These are phyloP conservation scores for Teunomyces panamensis DNA, from an alignment of 805 yeast species.

Conservation along the genomic window DNA sequence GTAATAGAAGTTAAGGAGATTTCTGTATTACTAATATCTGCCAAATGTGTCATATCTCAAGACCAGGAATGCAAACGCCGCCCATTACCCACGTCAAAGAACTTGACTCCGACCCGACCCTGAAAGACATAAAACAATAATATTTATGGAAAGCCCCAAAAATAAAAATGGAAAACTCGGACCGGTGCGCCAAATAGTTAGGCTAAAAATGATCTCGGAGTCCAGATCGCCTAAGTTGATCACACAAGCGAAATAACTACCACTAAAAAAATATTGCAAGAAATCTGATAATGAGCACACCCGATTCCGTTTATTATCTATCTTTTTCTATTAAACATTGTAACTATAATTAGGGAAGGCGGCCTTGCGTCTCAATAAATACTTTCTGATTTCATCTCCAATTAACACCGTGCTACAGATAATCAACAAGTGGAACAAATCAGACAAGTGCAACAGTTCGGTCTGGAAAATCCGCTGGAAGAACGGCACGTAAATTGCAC, in stretches of 20 bases:
- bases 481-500: slow-evolving; percentile 91
- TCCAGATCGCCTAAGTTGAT: neutral
- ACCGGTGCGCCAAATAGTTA: too few relatives aligned
- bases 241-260: neutral
- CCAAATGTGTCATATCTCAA: too few relatives aligned
- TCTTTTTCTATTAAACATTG: slow-evolving; percentile 12
- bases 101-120: too few relatives aligned
- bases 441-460: slow-evolving; percentile 75
- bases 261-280: too few relatives aligned
- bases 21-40: too few relatives aligned
- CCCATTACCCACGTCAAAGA: too few relatives aligned
- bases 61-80: too few relatives aligned
- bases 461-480: slow-evolving; percentile 93
- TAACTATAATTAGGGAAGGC: slow-evolving; percentile 10
- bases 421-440: slow-evolving; percentile 57
- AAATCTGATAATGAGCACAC: neutral
- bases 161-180: neutral
- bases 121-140: too few relatives aligned
- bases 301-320: neutral
- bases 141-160: too few relatives aligned
- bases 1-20: too few relatives aligned
- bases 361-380: slow-evolving; percentile 22
- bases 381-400: slow-evolving; percentile 81
- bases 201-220: neutral
- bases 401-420: slow-evolving; percentile 80